A percentile compares a stretch with the other conserved stretches of the same genome.
phyloP scores from a whole-genome alignment of 352 stramenopile genomes.

The Globisporangium lucens region DNA sequence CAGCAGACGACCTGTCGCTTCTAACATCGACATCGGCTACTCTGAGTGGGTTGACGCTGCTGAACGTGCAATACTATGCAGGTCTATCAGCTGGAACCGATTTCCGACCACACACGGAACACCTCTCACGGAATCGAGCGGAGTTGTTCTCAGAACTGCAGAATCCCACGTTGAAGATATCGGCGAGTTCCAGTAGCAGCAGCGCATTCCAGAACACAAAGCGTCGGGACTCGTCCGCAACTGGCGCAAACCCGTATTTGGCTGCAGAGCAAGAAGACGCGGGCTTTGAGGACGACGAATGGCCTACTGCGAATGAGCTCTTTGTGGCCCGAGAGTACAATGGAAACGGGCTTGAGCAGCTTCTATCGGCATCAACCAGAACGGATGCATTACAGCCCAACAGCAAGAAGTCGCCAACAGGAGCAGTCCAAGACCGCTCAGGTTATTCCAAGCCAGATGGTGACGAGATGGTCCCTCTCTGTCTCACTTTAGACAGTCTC shows the following conservation, averaged over 20 bases:
- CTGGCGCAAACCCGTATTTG: conserved; percentile 14
- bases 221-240: neutral
- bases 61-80: neutral
- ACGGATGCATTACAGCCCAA: neutral
- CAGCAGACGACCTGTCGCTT: conserved; percentile 14
- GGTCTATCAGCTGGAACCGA: neutral
- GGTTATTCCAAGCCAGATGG: neutral
- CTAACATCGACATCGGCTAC: neutral
- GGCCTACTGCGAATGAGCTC: neutral
- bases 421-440: neutral
- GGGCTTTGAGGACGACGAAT: conserved; percentile 5
- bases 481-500: conserved; percentile 24
- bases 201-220: neutral
- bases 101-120: conserved; percentile 10
- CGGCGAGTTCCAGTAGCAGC: neutral
- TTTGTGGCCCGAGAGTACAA: neutral
- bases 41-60: neutral
- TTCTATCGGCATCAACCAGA: neutral
- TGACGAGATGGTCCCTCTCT: conserved; percentile 29
- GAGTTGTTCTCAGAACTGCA: conserved; percentile 5
- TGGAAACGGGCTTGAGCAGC: neutral
- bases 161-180: neutral
- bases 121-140: conserved; percentile 7
- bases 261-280: conserved; percentile 18
- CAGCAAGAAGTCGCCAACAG: neutral